phyloP scores from a whole-genome alignment of 257 asterid species.

The Solanum corneliomulleri region DNA sequence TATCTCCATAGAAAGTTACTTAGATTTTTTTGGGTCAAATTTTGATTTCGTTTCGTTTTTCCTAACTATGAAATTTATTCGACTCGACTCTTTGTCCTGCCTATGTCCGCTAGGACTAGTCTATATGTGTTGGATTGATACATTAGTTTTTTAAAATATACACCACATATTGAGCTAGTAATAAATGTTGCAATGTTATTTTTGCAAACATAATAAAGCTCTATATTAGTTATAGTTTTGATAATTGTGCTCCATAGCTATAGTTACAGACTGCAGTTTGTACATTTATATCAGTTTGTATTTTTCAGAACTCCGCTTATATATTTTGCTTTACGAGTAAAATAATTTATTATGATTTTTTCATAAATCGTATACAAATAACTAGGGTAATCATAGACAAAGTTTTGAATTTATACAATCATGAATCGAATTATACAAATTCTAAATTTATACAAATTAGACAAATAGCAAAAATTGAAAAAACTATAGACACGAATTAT shows the following conservation, averaged over 20 bases:
- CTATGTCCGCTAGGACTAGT: background rate
- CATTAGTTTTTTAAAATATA: too few relatives aligned
- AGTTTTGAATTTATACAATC: too few relatives aligned
- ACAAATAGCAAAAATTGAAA: too few relatives aligned
- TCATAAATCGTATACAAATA: too few relatives aligned
- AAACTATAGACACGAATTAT: too few relatives aligned
- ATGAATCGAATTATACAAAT: too few relatives aligned
- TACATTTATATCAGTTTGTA: background rate
- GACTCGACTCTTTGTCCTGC: background rate
- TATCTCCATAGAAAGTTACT: background rate
- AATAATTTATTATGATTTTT: too few relatives aligned
- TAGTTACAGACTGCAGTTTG: rapidly evolving
- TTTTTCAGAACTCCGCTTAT: background rate
- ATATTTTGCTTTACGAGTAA: too few relatives aligned
- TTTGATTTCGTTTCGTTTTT: background rate
- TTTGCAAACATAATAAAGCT: too few relatives aligned
- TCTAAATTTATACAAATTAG: too few relatives aligned
- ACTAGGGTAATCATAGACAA: too few relatives aligned
- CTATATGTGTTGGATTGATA: background rate
- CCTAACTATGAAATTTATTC: rapidly evolving
- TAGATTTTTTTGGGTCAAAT: background rate
- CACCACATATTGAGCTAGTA: background rate
- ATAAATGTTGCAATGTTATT: background rate
- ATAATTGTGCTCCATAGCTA: too few relatives aligned
- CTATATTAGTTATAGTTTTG: background rate